phyloP scores from a whole-genome alignment of 2,329 filamentous ascomycete species.

The Simplicillium aogashimaense region DNA sequence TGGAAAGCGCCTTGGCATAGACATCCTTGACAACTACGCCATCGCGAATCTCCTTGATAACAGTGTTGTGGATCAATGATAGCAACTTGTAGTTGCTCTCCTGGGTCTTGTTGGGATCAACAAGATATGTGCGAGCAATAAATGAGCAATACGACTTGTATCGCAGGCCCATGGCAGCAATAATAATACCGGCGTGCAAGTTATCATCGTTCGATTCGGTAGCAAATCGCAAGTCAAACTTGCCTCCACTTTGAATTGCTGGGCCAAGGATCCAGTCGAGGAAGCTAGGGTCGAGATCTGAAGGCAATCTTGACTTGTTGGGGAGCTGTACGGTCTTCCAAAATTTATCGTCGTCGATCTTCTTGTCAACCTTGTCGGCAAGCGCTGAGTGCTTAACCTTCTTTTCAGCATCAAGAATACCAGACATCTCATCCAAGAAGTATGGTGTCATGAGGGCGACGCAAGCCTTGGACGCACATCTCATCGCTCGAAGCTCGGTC shows the following conservation, averaged over 20 bases:
- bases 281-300: constrained; percentile 77
- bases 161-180: constrained; percentile 81
- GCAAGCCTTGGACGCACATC: constrained; percentile 87
- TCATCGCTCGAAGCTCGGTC: constrained; percentile 84
- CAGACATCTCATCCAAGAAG: constrained; percentile 97
- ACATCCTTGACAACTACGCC: constrained; percentile 81
- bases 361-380: constrained; percentile 78
- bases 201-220: constrained; percentile 71
- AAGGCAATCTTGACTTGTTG: constrained; percentile 65
- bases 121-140: constrained; percentile 87
- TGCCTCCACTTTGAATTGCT: constrained; percentile 88
- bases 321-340: constrained; percentile 72
- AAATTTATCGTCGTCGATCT: constrained; percentile 89
- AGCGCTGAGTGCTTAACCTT: constrained; percentile 86
- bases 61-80: constrained; percentile 72
- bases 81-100: constrained; percentile 91
- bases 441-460: constrained; percentile 92
- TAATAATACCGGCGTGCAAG: constrained; percentile 85
- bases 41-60: constrained; percentile 83
- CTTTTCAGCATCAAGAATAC: constrained; percentile 90
- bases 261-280: constrained; percentile 92
- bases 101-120: constrained; percentile 93
- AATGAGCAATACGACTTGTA: constrained; percentile 95
- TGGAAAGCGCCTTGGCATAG: constrained; percentile 73
- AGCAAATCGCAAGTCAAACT: constrained; percentile 80